Evolutionary conservation across 352 stramenopile genomes (phyloP), one percentile per base, ranked within the genome.

Genomic region (Hyaloperonospora brassicae): DNA sequence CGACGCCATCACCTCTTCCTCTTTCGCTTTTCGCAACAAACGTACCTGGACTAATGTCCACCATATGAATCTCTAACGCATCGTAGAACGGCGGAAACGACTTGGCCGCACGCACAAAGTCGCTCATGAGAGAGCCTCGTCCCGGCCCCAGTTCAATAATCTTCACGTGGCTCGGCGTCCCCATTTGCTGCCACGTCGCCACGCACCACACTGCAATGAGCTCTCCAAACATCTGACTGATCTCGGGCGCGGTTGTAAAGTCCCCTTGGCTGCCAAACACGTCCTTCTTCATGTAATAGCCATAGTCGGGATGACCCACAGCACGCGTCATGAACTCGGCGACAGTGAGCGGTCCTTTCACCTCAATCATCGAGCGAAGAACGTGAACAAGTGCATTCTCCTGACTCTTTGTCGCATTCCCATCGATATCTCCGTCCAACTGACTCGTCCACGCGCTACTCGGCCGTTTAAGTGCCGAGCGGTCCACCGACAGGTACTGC

Each of bases 201-300:
- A 97, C 78, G 60, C 86, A 96, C 91, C 91, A 97, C 10, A 97
- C 65, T 27, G 84, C 83, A 52, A 97, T 75, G 35, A 97, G 70
- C 62, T 97, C 91, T 47, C 91, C 89, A 62, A 97, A 97, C 69
- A 97, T 93, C 55, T 96, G 88, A 39, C 73, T 94, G 62, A 97
- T 97, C 72, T 97, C 91, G 2, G 91, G 91, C 12, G 91, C 89
- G 1, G 91, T 97, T 34, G 92, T 95, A 69, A 97, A 97, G 73
- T 97, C 89, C 55, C 88, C 89, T 45, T 92, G 72, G 27, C 65
- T 79, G 34, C 91, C 91, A 63, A 97, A 95, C 48, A 97, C 82
- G 55, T 97, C 83, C 38, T 84, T 84, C 62, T 95, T 93, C 70
- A 97, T 98, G 76, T 98, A 98, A 72, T 98, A 98, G 34, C 95